Percentiles rank a stretch among this genome's conserved stretches.
phyloP scores from a whole-genome alignment of 192 early-diverging fungal species.

The Gonapodya sp. region DNA sequence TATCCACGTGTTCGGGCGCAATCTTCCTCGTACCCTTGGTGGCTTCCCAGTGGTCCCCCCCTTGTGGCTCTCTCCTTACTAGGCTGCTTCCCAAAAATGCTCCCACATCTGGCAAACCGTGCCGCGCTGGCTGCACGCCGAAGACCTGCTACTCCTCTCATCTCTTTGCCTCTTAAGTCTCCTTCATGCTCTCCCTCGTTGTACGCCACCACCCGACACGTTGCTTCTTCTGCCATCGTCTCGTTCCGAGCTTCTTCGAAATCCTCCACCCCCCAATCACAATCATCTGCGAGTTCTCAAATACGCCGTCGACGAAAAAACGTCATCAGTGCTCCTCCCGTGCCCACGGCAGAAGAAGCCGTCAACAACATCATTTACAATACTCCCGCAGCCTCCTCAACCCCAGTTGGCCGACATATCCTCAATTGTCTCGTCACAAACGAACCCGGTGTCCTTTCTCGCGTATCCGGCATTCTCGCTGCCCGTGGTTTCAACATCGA shows the following conservation, averaged over 20 bases:
- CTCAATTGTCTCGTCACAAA: conserved; percentile 92
- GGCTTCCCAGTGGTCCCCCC: no score
- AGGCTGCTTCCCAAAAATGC: no score
- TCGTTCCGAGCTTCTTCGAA: not conserved
- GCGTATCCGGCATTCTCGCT: conserved; percentile 80
- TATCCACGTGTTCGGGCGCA: no score
- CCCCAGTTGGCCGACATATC: conserved; percentile 67
- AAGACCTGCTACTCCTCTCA: no score
- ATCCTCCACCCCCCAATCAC: not conserved
- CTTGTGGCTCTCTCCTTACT: no score
- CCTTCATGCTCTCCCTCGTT: no score
- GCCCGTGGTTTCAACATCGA: conserved; percentile 97
- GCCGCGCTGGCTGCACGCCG: no score
- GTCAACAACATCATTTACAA: conserved; percentile 96
- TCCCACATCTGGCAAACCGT: no score
- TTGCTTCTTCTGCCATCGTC: not conserved
- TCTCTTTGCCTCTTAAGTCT: no score
- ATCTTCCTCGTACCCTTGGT: no score
- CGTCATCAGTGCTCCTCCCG: not conserved
- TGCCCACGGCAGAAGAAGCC: conserved; percentile 79
- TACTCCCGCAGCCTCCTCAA: conserved; percentile 49
- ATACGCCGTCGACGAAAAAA: not conserved
- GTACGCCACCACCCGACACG: no score
- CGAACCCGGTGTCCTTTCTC: conserved; percentile 76
- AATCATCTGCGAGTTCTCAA: not conserved